Evolutionary conservation across 2,329 filamentous ascomycete genomes (phyloP), one percentile per base, ranked within the genome.

Genomic region (Rhynchosporium graminicola): DNA sequence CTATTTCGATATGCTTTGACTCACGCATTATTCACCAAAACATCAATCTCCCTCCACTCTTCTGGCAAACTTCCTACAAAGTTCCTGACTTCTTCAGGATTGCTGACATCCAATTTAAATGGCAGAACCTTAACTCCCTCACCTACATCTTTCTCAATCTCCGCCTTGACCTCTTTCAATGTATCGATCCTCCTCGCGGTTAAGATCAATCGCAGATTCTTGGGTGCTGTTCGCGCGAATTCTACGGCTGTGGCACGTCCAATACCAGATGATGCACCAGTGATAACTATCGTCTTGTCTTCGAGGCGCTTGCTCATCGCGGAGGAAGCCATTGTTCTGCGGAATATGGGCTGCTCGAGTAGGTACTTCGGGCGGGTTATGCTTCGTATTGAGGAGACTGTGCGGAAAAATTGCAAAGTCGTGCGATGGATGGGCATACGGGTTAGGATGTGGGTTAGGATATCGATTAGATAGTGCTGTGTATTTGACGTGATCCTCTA

Each of bases 261-360:
- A 76, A 99, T 98, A 65, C 95, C 95, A 26, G 92, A 96, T 3
- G 90, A 95, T 38, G 95, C 95, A 61, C 95, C 95, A 4, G 95
- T 98, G 67, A 99, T 85, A 62, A 98, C 78, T 63, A 98, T 82
- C 4, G 92, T 98, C 80, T 98, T 98, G 83, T 92, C 92, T 72
- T 89, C 84, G 64, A 99, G 90, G 79, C 94, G 92, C 76, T 92
- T 89, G 67, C 83, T 83, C 78, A 90, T 87, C 73, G 89, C 86
- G 45, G 91, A 84, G 29, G 83, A 77, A 54, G 82, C 65, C 85
- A 88, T 89, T 62, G 76, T 83, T 71, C 81, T 52, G 56, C 33
- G 45, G 57, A 70, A 31, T 63, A 29, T 43, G 43, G 47, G 48
- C 42, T 31, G 57, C 38, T 51, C 52, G 42, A 38, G 51, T 15